Evolutionary conservation across 2,329 filamentous ascomycete genomes (phyloP).

Genomic region (Bipolaris victoriae): DNA sequence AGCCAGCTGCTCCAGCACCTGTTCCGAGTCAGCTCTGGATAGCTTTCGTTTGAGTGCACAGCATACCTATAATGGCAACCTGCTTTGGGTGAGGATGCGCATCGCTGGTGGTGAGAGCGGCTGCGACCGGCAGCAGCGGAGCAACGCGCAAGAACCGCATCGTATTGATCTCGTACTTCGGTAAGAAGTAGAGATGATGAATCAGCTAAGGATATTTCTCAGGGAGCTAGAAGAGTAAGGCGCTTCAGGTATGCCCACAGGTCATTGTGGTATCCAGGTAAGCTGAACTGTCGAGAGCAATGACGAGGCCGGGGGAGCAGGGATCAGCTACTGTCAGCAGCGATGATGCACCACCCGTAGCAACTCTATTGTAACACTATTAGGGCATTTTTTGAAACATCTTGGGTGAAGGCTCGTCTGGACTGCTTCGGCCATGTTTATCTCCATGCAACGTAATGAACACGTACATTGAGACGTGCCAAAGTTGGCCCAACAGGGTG

Average conservation of each 20-base stretch:
- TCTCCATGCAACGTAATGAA: neutral
- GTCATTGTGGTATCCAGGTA: conserved; percentile 12
- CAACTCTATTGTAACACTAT: neutral
- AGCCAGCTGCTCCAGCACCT: conserved; percentile 90
- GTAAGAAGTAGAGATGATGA: neutral
- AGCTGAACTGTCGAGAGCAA: conserved; percentile 2
- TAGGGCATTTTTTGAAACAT: neutral
- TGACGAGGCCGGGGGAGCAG: conserved; percentile 8
- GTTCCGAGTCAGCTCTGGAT: conserved; percentile 11
- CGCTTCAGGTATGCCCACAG: conserved; percentile 3
- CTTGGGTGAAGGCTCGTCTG: too few relatives aligned
- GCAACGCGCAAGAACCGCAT: conserved; percentile 21
- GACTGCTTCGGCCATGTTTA: neutral
- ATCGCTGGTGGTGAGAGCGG: conserved; percentile 24
- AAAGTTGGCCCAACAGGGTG: neutral
- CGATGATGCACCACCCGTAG: neutral
- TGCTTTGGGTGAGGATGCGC: conserved; percentile 32
- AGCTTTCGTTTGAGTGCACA: too few relatives aligned
- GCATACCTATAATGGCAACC: conserved; percentile 49
- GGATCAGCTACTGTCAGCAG: conserved; percentile 7
- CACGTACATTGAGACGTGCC: neutral
- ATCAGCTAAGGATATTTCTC: neutral
- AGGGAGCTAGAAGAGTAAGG: conserved; percentile 1
- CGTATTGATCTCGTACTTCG: conserved; percentile 11
- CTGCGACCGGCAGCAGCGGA: conserved; percentile 25